Evolutionary conservation across 495 filamentous ascomycete species (phyloP), one percentile per base, ranked within the genome.

Genomic region (Poronia punctata): DNA sequence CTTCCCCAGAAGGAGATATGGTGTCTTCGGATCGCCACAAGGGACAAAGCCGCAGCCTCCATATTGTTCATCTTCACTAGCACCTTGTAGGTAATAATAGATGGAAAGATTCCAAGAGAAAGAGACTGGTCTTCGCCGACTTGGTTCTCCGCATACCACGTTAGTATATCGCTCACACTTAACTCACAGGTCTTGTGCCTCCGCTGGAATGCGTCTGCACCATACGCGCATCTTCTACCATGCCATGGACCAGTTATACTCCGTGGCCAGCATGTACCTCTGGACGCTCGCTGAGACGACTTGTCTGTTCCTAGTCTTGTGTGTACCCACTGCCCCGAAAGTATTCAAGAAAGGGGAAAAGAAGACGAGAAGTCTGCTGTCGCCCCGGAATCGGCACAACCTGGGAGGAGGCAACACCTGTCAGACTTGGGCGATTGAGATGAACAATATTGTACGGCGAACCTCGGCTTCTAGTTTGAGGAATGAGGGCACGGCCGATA

Each of bases 41-140:
- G 40, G 10, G 55, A 55, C 15, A 60, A 57, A 31, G n/a, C 53
- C 33, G 59, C 56, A 10, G 45, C 58, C 6, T 33, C 49, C 5
- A 15, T 58, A 4, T 41, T 51, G 10, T 58, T 63, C 46, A 54
- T 45, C 12, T n/a, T n/a, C n/a, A 22, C 60, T 19, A 57, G 59
- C 1, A 19, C 56, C 15, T 49, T 59, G 59, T 62, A 36, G 43
- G 56, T 39, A n/a, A n/a, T n/a, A n/a, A n/a, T n/a, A n/a, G n/a
- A n/a, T n/a, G n/a, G n/a, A n/a, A n/a, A n/a, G n/a, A n/a, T n/a
- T n/a, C n/a, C n/a, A n/a, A n/a, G n/a, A n/a, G n/a, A n/a, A n/a
- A n/a, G n/a, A n/a, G n/a, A n/a, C n/a, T n/a, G n/a, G n/a, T n/a
- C n/a, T n/a, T n/a, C n/a, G n/a, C n/a, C n/a, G n/a, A n/a, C n/a